Percentiles rank a stretch among this genome's conserved stretches.
Conservation (phyloP, 495 filamentous ascomycete species). For the Cairneyella variabilis region DNA sequence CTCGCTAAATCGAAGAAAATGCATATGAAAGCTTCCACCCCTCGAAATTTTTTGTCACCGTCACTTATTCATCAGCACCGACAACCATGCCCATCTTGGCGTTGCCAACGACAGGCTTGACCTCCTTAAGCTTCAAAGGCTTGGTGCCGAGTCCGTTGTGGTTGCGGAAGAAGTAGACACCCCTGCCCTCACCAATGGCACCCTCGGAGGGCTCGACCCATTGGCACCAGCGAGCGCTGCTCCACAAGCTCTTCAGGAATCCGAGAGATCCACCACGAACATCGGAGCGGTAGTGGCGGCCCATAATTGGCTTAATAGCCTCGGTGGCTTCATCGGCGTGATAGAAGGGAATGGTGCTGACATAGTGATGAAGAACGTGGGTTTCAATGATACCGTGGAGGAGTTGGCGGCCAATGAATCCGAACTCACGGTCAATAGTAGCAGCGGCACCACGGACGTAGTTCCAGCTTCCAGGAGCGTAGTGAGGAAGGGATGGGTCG, state of each 20-base stretch:
- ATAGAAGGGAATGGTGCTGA: constrained; percentile 85
- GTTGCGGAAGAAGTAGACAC: constrained; percentile 70
- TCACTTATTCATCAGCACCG: constrained; percentile 3
- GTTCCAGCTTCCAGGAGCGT: constrained; percentile 71
- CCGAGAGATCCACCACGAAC: constrained; percentile 59
- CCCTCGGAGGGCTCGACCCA: constrained; percentile 70
- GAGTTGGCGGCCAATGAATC: constrained; percentile 80
- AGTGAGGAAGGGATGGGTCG: constrained; percentile 82
- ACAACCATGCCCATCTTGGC: constrained; percentile 10
- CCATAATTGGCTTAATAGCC: constrained; percentile 80
- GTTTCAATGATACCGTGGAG: constrained; percentile 92
- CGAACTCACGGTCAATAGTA: constrained; percentile 86
- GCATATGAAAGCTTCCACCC: background rate
- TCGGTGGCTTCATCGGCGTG: constrained; percentile 84
- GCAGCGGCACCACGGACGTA: constrained; percentile 81
- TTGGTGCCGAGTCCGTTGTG: constrained; percentile 68
- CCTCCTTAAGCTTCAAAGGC: constrained; percentile 37
- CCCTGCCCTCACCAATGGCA: constrained; percentile 58
- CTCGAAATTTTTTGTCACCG: background rate
- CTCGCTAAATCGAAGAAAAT: constrained; percentile 11
- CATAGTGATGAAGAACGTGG: constrained; percentile 87
- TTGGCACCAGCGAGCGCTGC: constrained; percentile 64
- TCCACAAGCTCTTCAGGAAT: constrained; percentile 61
- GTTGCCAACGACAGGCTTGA: background rate
- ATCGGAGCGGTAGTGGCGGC: constrained; percentile 72